Evolutionary conservation across 345 rosid genomes (phyloP).

Genomic region (Microcos paniculata): DNA sequence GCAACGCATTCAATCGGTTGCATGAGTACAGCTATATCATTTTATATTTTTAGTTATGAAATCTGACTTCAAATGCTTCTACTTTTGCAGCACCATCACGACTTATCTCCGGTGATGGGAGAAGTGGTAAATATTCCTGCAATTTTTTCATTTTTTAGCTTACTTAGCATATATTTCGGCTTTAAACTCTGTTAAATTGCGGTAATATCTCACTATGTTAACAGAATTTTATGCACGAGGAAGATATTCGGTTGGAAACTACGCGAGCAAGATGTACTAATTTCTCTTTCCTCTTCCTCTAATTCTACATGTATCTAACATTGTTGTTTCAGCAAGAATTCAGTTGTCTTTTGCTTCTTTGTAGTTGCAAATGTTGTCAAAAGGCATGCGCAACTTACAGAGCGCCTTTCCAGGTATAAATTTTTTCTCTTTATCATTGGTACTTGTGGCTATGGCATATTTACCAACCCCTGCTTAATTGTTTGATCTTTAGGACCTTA

Average conservation of each 20-base stretch:
- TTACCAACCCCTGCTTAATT: background rate
- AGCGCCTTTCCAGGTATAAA: conserved; percentile 71
- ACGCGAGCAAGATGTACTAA: conserved; percentile 73
- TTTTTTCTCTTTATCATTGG: background rate
- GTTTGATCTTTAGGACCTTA: background rate
- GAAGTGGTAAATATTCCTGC: conserved; percentile 41
- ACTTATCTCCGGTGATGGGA: conserved; percentile 29
- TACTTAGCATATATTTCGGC: background rate
- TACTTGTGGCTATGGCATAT: too few species aligned
- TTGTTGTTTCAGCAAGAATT: conserved; percentile 15
- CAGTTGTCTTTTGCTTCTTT: conserved; percentile 5
- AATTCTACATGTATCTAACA: conserved; percentile 1
- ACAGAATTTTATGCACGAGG: conserved; percentile 63
- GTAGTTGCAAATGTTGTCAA: conserved; percentile 81
- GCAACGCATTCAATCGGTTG: too few species aligned
- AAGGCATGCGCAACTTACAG: conserved; percentile 77
- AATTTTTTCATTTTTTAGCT: background rate
- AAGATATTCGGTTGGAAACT: conserved; percentile 65
- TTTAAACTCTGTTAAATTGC: background rate
- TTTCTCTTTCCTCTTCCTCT: background rate
- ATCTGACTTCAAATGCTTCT: background rate
- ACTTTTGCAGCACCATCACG: background rate
- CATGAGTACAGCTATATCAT: too few species aligned
- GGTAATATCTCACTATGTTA: background rate
- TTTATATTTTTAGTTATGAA: background rate